Percentiles rank a stretch among this genome's conserved stretches.
phyloP scores from a whole-genome alignment of 2,329 filamentous ascomycete species.

The Zarea fungicola region DNA sequence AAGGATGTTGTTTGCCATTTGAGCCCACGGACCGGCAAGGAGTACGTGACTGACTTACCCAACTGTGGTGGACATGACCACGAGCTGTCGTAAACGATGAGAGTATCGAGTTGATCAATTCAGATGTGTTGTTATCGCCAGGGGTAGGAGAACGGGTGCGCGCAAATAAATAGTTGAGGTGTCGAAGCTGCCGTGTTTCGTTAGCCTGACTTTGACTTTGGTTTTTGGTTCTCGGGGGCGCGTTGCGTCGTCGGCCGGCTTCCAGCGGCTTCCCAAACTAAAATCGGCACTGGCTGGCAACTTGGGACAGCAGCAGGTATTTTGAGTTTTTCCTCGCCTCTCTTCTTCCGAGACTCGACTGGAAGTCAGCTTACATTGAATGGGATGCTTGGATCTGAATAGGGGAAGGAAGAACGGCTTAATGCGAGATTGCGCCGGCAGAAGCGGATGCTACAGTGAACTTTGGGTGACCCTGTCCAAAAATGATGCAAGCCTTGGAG shows the following conservation, averaged over 20 bases:
- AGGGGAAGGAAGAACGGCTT: too few species aligned
- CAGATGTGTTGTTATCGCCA: neutral
- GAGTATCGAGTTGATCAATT: neutral
- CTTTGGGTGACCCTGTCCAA: too few species aligned
- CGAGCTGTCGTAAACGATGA: neutral
- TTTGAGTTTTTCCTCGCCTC: too few species aligned
- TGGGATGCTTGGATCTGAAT: too few species aligned
- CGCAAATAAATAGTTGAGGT: neutral
- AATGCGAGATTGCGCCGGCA: too few species aligned
- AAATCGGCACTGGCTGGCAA: too few species aligned
- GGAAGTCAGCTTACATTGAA: too few species aligned
- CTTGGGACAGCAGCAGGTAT: too few species aligned
- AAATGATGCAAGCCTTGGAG: too few species aligned
- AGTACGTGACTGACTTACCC: conserved; percentile 2
- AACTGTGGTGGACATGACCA: conserved; percentile 13
- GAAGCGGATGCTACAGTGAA: too few species aligned
- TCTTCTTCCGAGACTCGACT: too few species aligned
- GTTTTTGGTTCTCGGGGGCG: too few species aligned
- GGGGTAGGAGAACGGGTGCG: neutral
- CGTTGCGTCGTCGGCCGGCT: neutral
- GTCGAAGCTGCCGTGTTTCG: conserved; percentile 6
- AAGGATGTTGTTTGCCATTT: neutral
- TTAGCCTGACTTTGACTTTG: conserved; percentile 2
- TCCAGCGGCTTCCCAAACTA: neutral
- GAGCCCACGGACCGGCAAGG: neutral